Evolutionary conservation across 2,329 filamentous ascomycete genomes (phyloP), one percentile per base, ranked within the genome.

Genomic region (Diplodia sapinea): DNA sequence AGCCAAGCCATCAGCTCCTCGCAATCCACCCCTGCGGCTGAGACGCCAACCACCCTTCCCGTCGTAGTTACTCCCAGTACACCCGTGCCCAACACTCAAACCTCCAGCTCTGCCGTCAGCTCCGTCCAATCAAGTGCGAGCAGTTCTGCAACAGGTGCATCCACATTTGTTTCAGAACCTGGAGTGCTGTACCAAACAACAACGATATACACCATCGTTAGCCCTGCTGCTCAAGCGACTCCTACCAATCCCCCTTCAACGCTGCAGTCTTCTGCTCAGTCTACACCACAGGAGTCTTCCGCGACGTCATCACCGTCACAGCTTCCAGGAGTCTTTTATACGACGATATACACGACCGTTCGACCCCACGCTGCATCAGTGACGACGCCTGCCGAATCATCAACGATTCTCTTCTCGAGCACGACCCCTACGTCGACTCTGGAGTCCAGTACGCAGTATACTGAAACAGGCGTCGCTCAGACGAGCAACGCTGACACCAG

Each of bases 291-390:
- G 29, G 40, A 40, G 33, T 13, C 40, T 47, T 31, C 64, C 20
- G 36, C 54, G 20, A 52, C 64, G 13, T 64, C 72, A 8, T 68
- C 71, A 40, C 64, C 65, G 52, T 47, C 63, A 4, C 59, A 66
- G 7, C 62, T 72, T 1, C 74, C 74, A 20, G 73, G 74, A n/a
- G 72, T 77, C 15, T 70, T 76, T 4, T 74, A 74, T 4, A 66
- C 76, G 33, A 77, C 76, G 3, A 69, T 73, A 23, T 77, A 73
- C 68, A 77, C 76, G 3, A 77, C 75, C 5, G 69, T 76, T 40
- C 29, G 43, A 3, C 59, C 59, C 4, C 31, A 33, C 15, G 43
- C 29, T 20, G 59, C 59, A 9, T 49, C 47, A 13, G 43, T 47
- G 40, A 17, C 64, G 4, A n/a, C 64, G 4, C 36, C 61, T 17